Base-by-base conservation (phyloP, 495 filamentous ascomycete genomes). In the Monascus purpureus region DNA sequence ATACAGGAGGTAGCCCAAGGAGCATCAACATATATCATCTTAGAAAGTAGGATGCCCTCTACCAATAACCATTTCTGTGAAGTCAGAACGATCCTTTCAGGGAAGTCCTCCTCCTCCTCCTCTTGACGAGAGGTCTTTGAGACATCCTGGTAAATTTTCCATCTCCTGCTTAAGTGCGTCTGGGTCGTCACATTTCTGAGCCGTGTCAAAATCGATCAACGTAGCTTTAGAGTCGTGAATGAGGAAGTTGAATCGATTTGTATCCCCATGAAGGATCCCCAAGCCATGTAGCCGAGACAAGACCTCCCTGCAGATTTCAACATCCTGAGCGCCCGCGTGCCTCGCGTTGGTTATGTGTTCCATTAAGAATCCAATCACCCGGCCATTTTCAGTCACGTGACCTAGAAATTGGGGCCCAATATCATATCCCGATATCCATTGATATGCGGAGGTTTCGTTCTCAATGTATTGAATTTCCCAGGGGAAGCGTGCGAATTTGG, bases 281-380 rank as follows among this genome's bases (percentile, higher is more conserved):
- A 63, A 25, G 8, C 11, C 4, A 44, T 67, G 61, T 28, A 66
- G 28, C 35, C 45, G 46, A 30, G 23, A 13, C 25, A 66, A 27
- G 4, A 29, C 35, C 17, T 37, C 17, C 29, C 39, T 28, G 28
- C 63, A 67, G 4, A 28, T 13, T 4, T 31, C 37, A 1, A 64
- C 6, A 35, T 66, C 64, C 14, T 42, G 25, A 6, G 41, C 28
- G 6, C 36, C 41, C 4, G 60, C 57, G 13, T 51, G 35, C 24
- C 52, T 38, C 3, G 42, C 41, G 31, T 43, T 35, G 7, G 34
- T 17, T 1, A 68, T 47, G 9, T 42, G 35, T 36, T 61, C 53
- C 35, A 67, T 30, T 11, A 67, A 24, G 32, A 70, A 65, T 3
- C 63, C 61, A 38, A 69, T 59, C 8, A 63, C 57, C 2, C 65